Conservation (phyloP, 148 eudicot species). For the Vaccinium corymbosum region DNA sequence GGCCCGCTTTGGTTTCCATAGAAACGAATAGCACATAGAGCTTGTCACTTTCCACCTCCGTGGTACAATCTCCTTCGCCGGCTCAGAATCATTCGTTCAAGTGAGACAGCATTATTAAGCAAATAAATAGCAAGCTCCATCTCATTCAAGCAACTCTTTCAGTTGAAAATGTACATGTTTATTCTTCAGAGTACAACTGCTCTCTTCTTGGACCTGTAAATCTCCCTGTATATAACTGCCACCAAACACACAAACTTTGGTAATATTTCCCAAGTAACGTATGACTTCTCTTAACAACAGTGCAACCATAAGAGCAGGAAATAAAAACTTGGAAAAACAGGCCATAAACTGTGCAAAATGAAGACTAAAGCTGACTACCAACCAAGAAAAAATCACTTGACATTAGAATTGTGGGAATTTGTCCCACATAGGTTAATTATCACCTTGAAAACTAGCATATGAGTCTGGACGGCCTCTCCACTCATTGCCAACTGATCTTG, state of each 20-base stretch:
- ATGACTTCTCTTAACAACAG: neutral
- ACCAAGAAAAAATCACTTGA: neutral
- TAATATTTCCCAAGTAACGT: neutral
- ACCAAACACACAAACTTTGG: neutral
- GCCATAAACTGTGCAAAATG: neutral
- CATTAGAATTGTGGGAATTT: neutral
- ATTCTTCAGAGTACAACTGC: neutral
- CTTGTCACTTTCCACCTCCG: neutral
- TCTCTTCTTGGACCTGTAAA: neutral
- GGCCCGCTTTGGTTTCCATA: neutral
- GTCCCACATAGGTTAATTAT: too few species aligned
- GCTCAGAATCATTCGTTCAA: conserved; percentile 23
- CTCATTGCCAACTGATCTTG: too few species aligned
- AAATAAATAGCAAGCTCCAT: conserved; percentile 15
- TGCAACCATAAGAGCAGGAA: neutral
- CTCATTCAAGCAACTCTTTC: conserved; percentile 1
- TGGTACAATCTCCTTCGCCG: neutral
- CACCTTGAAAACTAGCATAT: too few species aligned
- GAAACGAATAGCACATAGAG: too few species aligned
- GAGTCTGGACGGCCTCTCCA: too few species aligned
- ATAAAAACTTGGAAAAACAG: neutral
- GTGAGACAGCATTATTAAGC: conserved; percentile 4
- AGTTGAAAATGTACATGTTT: conserved; percentile 11
- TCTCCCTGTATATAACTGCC: neutral
- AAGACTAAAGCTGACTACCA: neutral